Base-by-base conservation (phyloP, 2,329 filamentous ascomycete genomes). In the Pseudocercospora crystallina region DNA sequence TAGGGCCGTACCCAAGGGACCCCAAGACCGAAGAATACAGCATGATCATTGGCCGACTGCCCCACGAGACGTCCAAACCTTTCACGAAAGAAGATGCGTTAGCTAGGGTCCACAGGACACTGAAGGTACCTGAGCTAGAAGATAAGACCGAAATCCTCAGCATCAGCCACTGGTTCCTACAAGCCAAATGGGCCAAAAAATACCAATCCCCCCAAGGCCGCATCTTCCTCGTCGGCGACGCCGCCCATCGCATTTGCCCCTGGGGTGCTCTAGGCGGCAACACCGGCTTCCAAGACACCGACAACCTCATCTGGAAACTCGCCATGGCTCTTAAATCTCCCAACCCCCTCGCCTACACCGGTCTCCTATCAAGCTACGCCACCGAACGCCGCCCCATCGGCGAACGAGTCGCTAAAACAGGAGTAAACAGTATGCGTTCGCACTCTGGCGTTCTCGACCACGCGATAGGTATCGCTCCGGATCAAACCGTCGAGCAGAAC, bases 301-400 rank as follows among this genome's bases (percentile, higher is more conserved):
- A 42, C 11, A 42, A 42, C n/a, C 20, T 42, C 11, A 42, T 42
- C 12, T 42, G 39, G 39, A 42, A 42, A 30, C 20, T 42, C 11
- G 30, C 17, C 30, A 17, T 42, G 11, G 39, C 39, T 10, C 39
- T 30, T 7, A 42, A 42, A 26, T 26, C 20, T 3, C 20, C 20
- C 20, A 26, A 42, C 30, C 17, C 15, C 8, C 8, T 29, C 10
- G 29, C 5, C 3, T 31, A 29, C 14, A 15, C 26, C 8, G 15
- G 17, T 12, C 30, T 42, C 11, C 20, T 42, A 15, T 17, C 26
- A 10, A 42, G 10, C 26, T 42, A 42, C 39, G 39, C 26, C 5
- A 30, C 9, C 3, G 39, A 42, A 26, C 39, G 26, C 9, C 39
- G 26, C 26, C 17, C 11, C 26, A 26, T 42, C 5, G 39, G 39